Conservation (phyloP, 2,329 filamentous ascomycete genomes). For the Penicillium sp. region DNA sequence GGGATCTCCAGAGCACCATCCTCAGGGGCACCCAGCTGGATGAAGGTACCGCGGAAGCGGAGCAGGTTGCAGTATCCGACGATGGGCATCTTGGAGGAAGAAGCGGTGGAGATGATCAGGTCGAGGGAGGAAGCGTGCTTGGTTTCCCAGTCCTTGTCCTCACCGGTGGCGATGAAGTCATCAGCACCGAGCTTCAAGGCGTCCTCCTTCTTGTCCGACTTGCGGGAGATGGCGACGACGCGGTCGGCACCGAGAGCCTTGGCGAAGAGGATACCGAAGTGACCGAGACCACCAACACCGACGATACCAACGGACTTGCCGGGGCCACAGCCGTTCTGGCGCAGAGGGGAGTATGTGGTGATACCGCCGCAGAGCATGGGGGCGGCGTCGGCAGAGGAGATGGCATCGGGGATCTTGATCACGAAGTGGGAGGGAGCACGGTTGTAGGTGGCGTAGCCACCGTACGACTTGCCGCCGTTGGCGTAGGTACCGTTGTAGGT, state of each 20-base stretch:
- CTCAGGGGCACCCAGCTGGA: slow-evolving; percentile 69
- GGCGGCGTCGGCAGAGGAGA: slow-evolving; percentile 54
- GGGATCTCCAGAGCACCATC: slow-evolving; percentile 54
- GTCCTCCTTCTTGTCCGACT: slow-evolving; percentile 53
- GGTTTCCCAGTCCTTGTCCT: slow-evolving; percentile 55
- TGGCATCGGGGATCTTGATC: slow-evolving; percentile 55
- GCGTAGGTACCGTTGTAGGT: slow-evolving; percentile 32
- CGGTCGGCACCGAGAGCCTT: slow-evolving; percentile 65
- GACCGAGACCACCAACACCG: slow-evolving; percentile 71
- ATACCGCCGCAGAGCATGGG: slow-evolving; percentile 78
- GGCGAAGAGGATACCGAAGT: slow-evolving; percentile 70
- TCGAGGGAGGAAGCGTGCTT: slow-evolving; percentile 53
- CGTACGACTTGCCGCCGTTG: slow-evolving; percentile 64
- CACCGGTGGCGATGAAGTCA: slow-evolving; percentile 57
- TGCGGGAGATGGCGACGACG: slow-evolving; percentile 57
- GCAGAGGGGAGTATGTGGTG: slow-evolving; percentile 69
- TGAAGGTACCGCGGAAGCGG: slow-evolving; percentile 38
- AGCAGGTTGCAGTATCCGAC: slow-evolving; percentile 17
- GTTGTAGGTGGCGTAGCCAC: slow-evolving; percentile 63
- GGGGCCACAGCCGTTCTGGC: slow-evolving; percentile 65
- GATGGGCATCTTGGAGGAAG: slow-evolving; percentile 46
- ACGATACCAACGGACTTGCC: slow-evolving; percentile 71
- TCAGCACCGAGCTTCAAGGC: slow-evolving; percentile 57
- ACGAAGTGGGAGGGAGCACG: slow-evolving; percentile 60
- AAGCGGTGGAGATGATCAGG: slow-evolving; percentile 59